Base-by-base conservation (phyloP, 2,329 filamentous ascomycete genomes). In the Colletotrichum sp. region DNA sequence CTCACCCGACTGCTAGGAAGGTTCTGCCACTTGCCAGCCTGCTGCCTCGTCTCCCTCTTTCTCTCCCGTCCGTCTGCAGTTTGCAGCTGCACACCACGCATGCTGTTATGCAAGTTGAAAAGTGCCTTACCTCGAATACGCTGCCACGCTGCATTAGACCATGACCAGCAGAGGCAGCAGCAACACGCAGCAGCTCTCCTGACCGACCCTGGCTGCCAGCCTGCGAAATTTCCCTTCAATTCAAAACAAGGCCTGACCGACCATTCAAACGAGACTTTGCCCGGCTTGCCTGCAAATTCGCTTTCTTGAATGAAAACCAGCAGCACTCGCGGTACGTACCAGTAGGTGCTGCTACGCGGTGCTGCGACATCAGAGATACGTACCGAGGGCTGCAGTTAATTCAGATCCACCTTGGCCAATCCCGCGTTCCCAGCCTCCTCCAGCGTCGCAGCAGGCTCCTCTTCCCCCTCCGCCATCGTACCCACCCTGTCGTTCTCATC, bases 381-480 rank as follows among this genome's bases (percentile, higher is more conserved):
- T 75, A 75, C 44, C 57, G n/a, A 48, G 34, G 28, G 9, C 32
- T 73, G 8, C 71, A 66, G 64, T 36, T 65, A 63, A 57, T 28
- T n/a, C 6, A 15, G 30, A 16, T 44, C 65, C 74, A 76, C 34
- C 44, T 34, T 36, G 28, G 59, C 74, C 74, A 76, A 76, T 76
- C 74, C 44, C 44, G 44, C 44, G 44, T 52, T 52, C 44, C 74
- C 64, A 76, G 30, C 70, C 64, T 65, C 74, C 59, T 69, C 19
- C 59, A 69, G 74, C 57, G 74, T 75, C 59, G 73, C 52, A 75
- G 36, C 59, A 64, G 73, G 65, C 74, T 76, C 65, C 74, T 65
- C 71, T 64, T 65, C 52, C 44, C 34, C 66, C 27, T 59, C 66
- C 32, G 55, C 66, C 66, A 60, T 32, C 30, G 27, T 28, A 25